Evolutionary conservation across 2,329 filamentous ascomycete genomes (phyloP), one percentile per base, ranked within the genome.

Genomic region (Coleophoma crateriformis): DNA sequence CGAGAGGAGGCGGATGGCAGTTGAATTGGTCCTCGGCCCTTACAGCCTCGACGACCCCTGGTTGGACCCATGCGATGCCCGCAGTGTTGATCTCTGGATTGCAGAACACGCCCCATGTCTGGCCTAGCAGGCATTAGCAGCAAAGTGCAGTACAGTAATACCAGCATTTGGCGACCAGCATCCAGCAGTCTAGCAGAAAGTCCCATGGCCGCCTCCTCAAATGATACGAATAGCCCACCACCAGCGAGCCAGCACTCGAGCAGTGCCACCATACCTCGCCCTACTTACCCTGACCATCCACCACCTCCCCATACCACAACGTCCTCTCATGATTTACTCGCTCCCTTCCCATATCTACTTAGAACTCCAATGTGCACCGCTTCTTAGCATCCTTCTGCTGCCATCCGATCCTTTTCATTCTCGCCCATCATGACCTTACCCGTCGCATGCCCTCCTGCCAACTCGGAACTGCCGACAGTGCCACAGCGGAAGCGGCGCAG

Each of bases 401-500:
- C 44, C 44, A 12, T 14, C 12, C n/a, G 32, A 35, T 37, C 27
- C 7, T 46, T 17, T 14, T 20, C 34, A 32, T 38, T 27, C 27
- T 27, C 8, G 8, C 27, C 27, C 53, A 61, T 50, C 51, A 65
- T 65, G 63, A 64, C 63, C 44, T 54, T 65, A 33, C 62, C 63
- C 32, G 53, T 64, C 49, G 56, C 61, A 50, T 65, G 63, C 54
- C 61, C 62, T 50, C 58, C 61, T 11, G 34, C 54, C 12, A 35
- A 55, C 13, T 54, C 57, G 48, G 61, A 61, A 48, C 60, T 59
- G 39, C 59, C 62, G 33, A 57, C 61, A 35, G 60, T 61, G 39
- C 41, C 20, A 54, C 64, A 64, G 47, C 61, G 63, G 46, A 66
- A 96, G 76, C 83, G 91, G 65, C 85, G 90, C 74, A 88, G 91